These are phyloP conservation scores for Clavispora santaluciae DNA, from an alignment of 805 yeast species.

Conservation along the genomic window DNA sequence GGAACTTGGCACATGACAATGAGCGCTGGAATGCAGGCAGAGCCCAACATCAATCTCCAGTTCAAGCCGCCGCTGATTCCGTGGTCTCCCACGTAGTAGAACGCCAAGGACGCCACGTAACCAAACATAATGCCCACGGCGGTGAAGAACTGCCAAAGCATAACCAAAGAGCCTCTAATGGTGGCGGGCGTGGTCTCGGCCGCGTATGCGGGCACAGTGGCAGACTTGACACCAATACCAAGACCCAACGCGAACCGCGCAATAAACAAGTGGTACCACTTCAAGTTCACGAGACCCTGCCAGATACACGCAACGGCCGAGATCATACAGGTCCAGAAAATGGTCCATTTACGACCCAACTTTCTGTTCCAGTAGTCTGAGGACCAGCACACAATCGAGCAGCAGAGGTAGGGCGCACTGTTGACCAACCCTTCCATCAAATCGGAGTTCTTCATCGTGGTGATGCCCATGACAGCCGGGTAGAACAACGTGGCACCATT, in stretches of 20 bases:
- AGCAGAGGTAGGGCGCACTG: conserved; percentile 62
- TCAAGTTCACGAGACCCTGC: conserved; percentile 58
- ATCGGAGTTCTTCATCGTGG: conserved; percentile 37
- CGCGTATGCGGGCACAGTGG: conserved; percentile 59
- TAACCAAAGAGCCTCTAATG: conserved; percentile 62
- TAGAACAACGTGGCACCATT: conserved; percentile 64
- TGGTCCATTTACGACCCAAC: conserved; percentile 57
- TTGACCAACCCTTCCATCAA: conserved; percentile 60
- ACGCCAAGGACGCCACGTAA: conserved; percentile 54
- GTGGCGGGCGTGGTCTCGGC: conserved; percentile 32
- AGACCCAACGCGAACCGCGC: conserved; percentile 58
- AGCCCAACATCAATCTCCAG: conserved; percentile 67
- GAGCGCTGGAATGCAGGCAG: conserved; percentile 52
- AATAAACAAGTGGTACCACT: conserved; percentile 55
- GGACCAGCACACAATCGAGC: conserved; percentile 59
- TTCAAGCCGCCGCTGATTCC: conserved; percentile 45
- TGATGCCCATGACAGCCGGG: conserved; percentile 50
- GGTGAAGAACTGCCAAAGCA: conserved; percentile 74
- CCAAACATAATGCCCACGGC: conserved; percentile 72
- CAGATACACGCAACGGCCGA: conserved; percentile 61
- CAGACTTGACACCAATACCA: conserved; percentile 63
- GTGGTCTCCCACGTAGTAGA: conserved; percentile 46
- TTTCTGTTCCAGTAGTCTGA: conserved; percentile 47
- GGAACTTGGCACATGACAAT: conserved; percentile 47
- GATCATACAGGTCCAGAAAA: conserved; percentile 55